Evolutionary conservation across 129 eudicot genomes (phyloP).

Genomic region (Arctium lappa): DNA sequence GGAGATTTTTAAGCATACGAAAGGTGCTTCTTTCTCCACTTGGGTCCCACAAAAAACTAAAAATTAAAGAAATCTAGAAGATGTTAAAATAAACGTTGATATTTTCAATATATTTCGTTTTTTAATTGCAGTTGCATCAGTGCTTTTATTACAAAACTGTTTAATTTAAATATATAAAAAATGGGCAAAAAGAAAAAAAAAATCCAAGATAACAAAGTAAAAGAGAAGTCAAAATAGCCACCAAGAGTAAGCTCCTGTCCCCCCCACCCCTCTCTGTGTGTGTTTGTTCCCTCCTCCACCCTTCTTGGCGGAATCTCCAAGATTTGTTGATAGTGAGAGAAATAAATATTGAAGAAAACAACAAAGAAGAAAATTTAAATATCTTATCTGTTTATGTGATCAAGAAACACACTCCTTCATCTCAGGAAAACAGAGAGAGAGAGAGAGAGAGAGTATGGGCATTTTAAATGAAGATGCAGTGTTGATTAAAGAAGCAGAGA

Average conservation of each 20-base stretch:
- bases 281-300: neutral
- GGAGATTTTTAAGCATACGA: too few species aligned
- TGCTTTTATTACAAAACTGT: neutral
- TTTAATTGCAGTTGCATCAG: too few species aligned
- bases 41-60: too few species aligned
- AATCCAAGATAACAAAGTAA: conserved; percentile 6
- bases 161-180: neutral
- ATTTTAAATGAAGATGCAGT: conserved; percentile 59
- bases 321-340: conserved; percentile 27
- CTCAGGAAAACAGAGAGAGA: neutral
- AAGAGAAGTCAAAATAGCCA: conserved; percentile 23
- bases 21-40: too few species aligned
- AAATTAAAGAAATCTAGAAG: too few species aligned
- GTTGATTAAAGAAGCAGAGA: conserved; percentile 47
- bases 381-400: conserved; percentile 32
- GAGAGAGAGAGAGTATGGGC: conserved; percentile 39
- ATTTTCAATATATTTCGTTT: too few species aligned
- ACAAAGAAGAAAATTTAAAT: neutral
- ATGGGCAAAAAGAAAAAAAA: neutral
- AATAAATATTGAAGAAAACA: too few species aligned
- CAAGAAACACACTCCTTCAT: neutral
- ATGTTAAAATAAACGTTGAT: too few species aligned
- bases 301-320: conserved; percentile 26
- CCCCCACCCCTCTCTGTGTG: conserved; percentile 25
- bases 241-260: conserved; percentile 14